These are phyloP conservation scores for Graphilbum fragrans DNA, from an alignment of 2,329 filamentous ascomycete species.

Conservation along the genomic window DNA sequence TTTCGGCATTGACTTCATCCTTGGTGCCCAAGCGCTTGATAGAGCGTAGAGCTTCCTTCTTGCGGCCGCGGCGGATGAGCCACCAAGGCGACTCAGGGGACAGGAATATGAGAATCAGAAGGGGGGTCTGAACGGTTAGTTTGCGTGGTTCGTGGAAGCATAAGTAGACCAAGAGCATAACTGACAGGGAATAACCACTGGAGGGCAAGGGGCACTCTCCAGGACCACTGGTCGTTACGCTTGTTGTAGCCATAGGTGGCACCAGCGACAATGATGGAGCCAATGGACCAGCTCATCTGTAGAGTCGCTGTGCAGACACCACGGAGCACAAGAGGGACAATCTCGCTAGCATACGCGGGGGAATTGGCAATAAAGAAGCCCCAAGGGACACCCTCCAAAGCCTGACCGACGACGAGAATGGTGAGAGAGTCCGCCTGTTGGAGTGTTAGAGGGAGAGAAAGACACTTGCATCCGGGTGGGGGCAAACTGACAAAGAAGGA, in stretches of 20 bases:
- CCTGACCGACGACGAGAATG: constrained; percentile 38
- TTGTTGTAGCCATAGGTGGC: constrained; percentile 42
- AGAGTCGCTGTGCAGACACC: constrained; percentile 48
- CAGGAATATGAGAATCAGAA: constrained; percentile 35
- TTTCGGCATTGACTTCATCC: constrained; percentile 17
- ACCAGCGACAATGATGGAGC: constrained; percentile 45
- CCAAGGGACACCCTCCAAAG: constrained; percentile 52
- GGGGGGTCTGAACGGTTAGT: constrained; percentile 16
- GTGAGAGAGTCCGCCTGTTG: neutral
- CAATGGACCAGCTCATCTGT: constrained; percentile 56
- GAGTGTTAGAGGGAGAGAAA: constrained; percentile 27
- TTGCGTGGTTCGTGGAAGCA: neutral
- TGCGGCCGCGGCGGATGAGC: constrained; percentile 39
- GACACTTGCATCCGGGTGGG: no score
- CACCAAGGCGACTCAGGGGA: constrained; percentile 44
- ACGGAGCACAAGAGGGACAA: constrained; percentile 45
- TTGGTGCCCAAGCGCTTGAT: constrained; percentile 35
- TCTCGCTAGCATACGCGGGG: constrained; percentile 50
- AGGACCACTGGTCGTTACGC: constrained; percentile 19
- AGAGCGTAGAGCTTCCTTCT: constrained; percentile 29
- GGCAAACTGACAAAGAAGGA: constrained; percentile 32
- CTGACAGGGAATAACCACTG: constrained; percentile 46
- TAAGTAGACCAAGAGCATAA: neutral
- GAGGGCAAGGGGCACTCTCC: constrained; percentile 39
- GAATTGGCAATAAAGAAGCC: constrained; percentile 55